A percentile compares a stretch with the other conserved stretches of the same genome.
Evolutionary conservation across 805 yeast genomes (phyloP).

Genomic region (Ogataea degrootiae): DNA sequence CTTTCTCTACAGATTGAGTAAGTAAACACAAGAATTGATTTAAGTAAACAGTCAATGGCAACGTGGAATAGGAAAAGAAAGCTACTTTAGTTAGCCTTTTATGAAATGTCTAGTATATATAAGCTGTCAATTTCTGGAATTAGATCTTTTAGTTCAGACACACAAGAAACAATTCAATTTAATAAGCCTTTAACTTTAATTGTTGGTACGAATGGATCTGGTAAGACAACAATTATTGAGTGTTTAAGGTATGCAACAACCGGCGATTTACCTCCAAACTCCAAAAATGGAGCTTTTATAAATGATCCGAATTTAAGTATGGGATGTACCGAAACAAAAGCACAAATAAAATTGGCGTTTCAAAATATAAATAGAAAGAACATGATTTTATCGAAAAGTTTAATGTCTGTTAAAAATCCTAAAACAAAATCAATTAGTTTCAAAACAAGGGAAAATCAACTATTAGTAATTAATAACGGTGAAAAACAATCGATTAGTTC

Average conservation of each 20-base stretch:
- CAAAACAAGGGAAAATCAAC: slow-evolving; percentile 88
- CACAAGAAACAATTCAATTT: slow-evolving; percentile 81
- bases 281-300: slow-evolving; percentile 92
- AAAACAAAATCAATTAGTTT: slow-evolving; percentile 51
- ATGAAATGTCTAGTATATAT: slow-evolving; percentile 40
- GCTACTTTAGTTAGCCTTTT: too few relatives aligned
- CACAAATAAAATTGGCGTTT: slow-evolving; percentile 87
- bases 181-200: slow-evolving; percentile 87
- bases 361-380: slow-evolving; percentile 64
- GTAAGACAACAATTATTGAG: slow-evolving; percentile 94
- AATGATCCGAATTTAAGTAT: slow-evolving; percentile 78
- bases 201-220: slow-evolving; percentile 95
- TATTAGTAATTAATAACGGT: slow-evolving; percentile 60
- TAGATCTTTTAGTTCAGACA: slow-evolving; percentile 84
- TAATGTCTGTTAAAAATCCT: slow-evolving; percentile 66
- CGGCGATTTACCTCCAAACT: slow-evolving; percentile 92
- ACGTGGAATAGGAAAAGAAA: too few relatives aligned
- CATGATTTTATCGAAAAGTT: slow-evolving; percentile 83
- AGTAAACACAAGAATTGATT: too few relatives aligned
- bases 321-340: slow-evolving; percentile 73
- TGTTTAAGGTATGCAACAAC: slow-evolving; percentile 92
- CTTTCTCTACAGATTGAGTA: too few relatives aligned
- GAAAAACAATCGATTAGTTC: slow-evolving; percentile 73
- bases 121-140: slow-evolving; percentile 80
- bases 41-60: too few relatives aligned